Evolutionary conservation across 2,329 filamentous ascomycete genomes (phyloP).

Genomic region (Fusarium ambrosium): DNA sequence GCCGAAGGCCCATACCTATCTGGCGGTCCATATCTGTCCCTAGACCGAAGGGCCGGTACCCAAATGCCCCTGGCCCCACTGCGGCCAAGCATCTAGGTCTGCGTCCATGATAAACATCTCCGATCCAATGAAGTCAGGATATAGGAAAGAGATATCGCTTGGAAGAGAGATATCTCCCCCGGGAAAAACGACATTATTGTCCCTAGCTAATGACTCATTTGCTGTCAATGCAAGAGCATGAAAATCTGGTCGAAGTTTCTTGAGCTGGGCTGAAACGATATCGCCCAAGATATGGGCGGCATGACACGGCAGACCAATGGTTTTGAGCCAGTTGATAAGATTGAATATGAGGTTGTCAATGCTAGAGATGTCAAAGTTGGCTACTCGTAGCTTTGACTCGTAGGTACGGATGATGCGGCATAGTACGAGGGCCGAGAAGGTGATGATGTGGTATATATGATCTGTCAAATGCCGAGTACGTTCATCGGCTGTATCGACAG

Average conservation of each 20-base stretch:
- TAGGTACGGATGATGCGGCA: constrained; percentile 43
- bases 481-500: constrained; percentile 47
- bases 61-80: constrained; percentile 6
- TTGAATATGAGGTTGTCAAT: constrained; percentile 35
- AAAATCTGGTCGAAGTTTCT: constrained; percentile 37
- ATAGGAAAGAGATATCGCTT: constrained; percentile 14
- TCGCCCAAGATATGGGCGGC: constrained; percentile 44
- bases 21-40: no score
- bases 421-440: constrained; percentile 45
- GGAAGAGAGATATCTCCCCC: constrained; percentile 5
- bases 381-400: constrained; percentile 30
- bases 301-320: constrained; percentile 45
- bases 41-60: neutral
- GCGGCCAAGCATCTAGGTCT: constrained; percentile 17
- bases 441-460: constrained; percentile 49
- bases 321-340: constrained; percentile 42
- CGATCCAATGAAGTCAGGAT: constrained; percentile 23
- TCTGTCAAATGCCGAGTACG: constrained; percentile 48
- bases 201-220: neutral
- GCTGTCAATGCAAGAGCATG: neutral
- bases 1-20: no score
- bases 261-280: constrained; percentile 41
- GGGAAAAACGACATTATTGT: neutral
- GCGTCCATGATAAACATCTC: constrained; percentile 19
- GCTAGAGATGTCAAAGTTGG: constrained; percentile 21